Conservation (phyloP, 2,329 filamentous ascomycete species). For the Chrysoporthe austroafricana region DNA sequence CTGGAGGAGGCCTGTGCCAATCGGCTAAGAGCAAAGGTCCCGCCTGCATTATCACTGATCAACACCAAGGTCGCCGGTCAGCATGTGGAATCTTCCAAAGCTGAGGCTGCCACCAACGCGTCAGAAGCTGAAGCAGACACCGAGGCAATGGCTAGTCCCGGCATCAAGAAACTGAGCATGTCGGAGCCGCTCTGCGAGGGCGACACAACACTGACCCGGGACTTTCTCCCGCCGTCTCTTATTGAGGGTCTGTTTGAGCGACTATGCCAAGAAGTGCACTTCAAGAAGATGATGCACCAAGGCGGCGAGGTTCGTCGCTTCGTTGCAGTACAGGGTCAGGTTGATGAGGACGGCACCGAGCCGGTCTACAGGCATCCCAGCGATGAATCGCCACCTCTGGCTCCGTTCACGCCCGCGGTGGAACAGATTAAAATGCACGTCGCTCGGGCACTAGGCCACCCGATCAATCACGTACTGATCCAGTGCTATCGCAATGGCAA, state of each 20-base stretch:
- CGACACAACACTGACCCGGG: constrained; percentile 74
- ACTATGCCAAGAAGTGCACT: constrained; percentile 75
- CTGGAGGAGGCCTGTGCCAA: not conserved
- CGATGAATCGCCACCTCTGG: constrained; percentile 80
- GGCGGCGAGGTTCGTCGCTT: constrained; percentile 89
- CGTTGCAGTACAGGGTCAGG: constrained; percentile 82
- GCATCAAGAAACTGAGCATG: constrained; percentile 31
- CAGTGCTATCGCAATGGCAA: constrained; percentile 88
- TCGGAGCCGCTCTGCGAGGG: constrained; percentile 72
- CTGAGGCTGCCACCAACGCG: not conserved
- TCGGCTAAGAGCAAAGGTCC: not conserved
- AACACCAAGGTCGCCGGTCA: not conserved
- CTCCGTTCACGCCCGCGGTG: constrained; percentile 76
- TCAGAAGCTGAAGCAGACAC: not conserved
- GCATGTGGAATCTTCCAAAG: not conserved
- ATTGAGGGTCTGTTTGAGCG: constrained; percentile 67
- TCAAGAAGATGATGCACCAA: constrained; percentile 92
- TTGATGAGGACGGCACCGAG: constrained; percentile 70
- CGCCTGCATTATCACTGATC: not conserved
- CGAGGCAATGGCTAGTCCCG: constrained; percentile 29
- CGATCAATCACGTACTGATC: constrained; percentile 88
- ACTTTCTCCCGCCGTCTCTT: constrained; percentile 65
- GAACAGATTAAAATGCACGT: constrained; percentile 68
- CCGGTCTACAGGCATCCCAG: constrained; percentile 95
- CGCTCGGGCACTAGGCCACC: constrained; percentile 75